These are phyloP conservation scores for Telfairia occidentalis DNA, from an alignment of 331 rosid genomes.

Conservation along the genomic window DNA sequence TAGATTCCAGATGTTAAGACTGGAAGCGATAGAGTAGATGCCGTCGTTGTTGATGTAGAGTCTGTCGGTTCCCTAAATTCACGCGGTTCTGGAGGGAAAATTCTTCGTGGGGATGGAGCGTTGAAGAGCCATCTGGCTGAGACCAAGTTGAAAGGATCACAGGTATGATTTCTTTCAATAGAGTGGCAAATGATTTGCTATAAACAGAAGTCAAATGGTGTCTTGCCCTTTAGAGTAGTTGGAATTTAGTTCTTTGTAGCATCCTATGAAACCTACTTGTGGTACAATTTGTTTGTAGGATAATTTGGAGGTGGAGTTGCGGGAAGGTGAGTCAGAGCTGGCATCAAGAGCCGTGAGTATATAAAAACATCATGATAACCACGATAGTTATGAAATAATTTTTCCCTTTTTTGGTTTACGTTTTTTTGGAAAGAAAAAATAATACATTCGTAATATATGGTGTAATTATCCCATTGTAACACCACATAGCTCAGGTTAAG, in stretches of 20 bases:
- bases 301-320: slow-evolving; percentile 31
- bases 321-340: slow-evolving; percentile 61
- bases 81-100: slow-evolving; percentile 72
- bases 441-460: background rate
- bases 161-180: slow-evolving; percentile 29
- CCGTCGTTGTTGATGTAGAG: slow-evolving; percentile 76
- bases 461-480: slow-evolving; percentile 5
- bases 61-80: slow-evolving; percentile 49
- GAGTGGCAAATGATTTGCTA: background rate
- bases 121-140: slow-evolving; percentile 44
- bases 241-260: background rate
- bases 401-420: background rate
- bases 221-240: background rate
- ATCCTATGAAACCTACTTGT: background rate
- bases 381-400: background rate
- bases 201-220: background rate
- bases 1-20: slow-evolving; percentile 80
- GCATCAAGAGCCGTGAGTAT: slow-evolving; percentile 87
- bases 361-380: slow-evolving; percentile 20
- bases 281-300: slow-evolving; percentile 27
- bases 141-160: slow-evolving; percentile 36
- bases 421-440: background rate
- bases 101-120: slow-evolving; percentile 68
- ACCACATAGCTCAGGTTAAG: slow-evolving; percentile 5
- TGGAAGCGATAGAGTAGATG: slow-evolving; percentile 71